Base-by-base conservation (phyloP, 1,284 basidiomycete species). In the Meira nashicola region DNA sequence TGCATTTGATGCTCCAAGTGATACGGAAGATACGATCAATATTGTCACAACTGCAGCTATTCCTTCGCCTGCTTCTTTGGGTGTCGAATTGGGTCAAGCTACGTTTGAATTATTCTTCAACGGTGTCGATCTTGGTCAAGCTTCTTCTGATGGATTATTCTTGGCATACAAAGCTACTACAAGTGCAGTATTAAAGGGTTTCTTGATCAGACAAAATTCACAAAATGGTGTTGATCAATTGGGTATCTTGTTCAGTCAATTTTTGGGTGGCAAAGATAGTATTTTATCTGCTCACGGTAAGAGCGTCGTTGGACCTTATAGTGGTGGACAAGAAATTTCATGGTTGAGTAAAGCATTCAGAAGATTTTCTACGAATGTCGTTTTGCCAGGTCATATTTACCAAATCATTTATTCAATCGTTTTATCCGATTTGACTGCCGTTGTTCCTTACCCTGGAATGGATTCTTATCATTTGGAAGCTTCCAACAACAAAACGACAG, bases 281-380 rank as follows among this genome's bases (percentile, higher is more conserved):
- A 87, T 84, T 1, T 79, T 89, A 37, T 79, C 80, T 33, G 84
- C 86, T 38, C 80, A 80, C 41, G 88, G 88, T 55, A 80, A 84
- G 46, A 84, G 83, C 21, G 87, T 89, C 7, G 83, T 86, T 61
- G 71, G 77, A 2, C 68, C 68, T 11, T 67, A 67, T 49, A 75
- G 76, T 56, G 73, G 70, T 19, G 69, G 74, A 56, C 68, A 67
- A 57, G 86, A 87, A 1, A 85, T 89, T 21, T 78, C 79, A 6
- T 89, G 88, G 88, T 78, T 90, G 52, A 86, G 83, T 48, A 80
- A 83, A 8, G 88, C 88, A 1, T 89, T 89, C 80, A 83, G 85
- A 78, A 85, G 86, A 2, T 79, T 89, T 33, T 82, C 82, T 4
- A 81, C 89, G n/a, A 65, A 84, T 17, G 86, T 89, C 23, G 81